A percentile compares a stretch with the other conserved stretches of the same genome.
phyloP scores from a whole-genome alignment of 2,329 filamentous ascomycete species.

The Aspergillus chevalieri region DNA sequence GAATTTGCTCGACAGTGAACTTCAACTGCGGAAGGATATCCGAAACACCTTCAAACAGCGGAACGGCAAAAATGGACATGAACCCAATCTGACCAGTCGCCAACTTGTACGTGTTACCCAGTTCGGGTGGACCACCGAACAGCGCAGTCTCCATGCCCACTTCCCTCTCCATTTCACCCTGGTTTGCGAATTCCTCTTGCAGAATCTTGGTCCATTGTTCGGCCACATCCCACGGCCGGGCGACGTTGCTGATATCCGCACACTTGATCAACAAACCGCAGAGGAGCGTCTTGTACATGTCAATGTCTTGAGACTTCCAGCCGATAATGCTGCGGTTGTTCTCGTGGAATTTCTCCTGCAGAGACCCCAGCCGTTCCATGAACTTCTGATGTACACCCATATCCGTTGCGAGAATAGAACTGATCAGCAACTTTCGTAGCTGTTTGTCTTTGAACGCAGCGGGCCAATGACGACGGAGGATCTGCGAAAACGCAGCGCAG shows the following conservation, averaged over 20 bases:
- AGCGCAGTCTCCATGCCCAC: conserved; percentile 82
- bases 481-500: conserved; percentile 93
- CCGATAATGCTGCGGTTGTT: conserved; percentile 58
- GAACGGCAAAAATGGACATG: conserved; percentile 92
- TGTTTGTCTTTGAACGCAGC: conserved; percentile 68
- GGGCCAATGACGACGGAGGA: conserved; percentile 88
- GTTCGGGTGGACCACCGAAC: conserved; percentile 69
- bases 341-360: conserved; percentile 70
- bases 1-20: conserved; percentile 77
- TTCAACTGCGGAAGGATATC: conserved; percentile 78
- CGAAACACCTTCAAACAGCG: conserved; percentile 80
- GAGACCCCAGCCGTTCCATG: conserved; percentile 76
- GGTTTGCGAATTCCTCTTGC: conserved; percentile 91
- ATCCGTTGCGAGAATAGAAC: conserved; percentile 93
- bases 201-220: conserved; percentile 86
- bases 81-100: conserved; percentile 88
- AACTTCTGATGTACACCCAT: conserved; percentile 98
- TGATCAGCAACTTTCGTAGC: conserved; percentile 89
- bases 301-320: conserved; percentile 70
- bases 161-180: conserved; percentile 85
- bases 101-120: conserved; percentile 75
- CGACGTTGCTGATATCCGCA: conserved; percentile 97
- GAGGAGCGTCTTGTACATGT: conserved; percentile 71
- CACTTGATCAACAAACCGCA: conserved; percentile 95
- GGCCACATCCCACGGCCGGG: conserved; percentile 74